Evolutionary conservation across 2,329 filamentous ascomycete genomes (phyloP).

Genomic region (Cordyceps pruinosa): DNA sequence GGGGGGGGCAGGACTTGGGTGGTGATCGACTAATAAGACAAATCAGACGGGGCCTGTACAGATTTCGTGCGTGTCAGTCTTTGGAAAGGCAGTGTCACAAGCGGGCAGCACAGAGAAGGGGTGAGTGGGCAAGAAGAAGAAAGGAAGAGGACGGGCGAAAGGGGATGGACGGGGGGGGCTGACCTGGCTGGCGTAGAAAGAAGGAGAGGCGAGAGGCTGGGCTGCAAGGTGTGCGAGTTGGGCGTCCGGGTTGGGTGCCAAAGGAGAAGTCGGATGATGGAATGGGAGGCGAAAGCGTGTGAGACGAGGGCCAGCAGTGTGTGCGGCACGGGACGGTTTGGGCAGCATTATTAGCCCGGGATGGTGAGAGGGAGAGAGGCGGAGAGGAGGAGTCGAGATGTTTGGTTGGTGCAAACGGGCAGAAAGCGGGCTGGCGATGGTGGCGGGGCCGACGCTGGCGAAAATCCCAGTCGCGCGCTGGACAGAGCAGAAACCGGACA

Average conservation of each 20-base stretch:
- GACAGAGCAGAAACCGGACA: background rate
- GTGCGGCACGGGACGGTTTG: conserved; percentile 2
- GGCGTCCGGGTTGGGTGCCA: conserved; percentile 9
- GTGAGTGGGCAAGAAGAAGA: background rate
- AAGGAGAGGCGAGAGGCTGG: background rate
- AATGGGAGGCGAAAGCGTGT: background rate
- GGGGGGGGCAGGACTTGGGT: background rate
- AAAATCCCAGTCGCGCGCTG: background rate
- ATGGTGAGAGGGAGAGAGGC: background rate
- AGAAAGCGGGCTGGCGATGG: background rate
- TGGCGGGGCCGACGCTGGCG: background rate
- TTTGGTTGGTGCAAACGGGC: background rate
- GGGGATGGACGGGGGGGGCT: background rate
- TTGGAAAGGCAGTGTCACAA: background rate
- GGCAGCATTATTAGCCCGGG: background rate
- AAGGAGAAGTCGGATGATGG: conserved; percentile 1
- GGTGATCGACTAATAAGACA: conserved; percentile 1
- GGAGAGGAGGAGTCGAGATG: background rate
- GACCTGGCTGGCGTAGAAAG: background rate
- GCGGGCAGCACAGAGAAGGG: background rate
- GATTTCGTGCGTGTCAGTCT: conserved; percentile 6
- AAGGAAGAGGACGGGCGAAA: background rate
- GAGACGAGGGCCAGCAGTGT: background rate
- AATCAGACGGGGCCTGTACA: too few relatives aligned
- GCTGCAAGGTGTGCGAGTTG: background rate